Evolutionary conservation across 331 rosid species (phyloP), one percentile per base, ranked within the genome.

Genomic region (Stylosanthes scabra): DNA sequence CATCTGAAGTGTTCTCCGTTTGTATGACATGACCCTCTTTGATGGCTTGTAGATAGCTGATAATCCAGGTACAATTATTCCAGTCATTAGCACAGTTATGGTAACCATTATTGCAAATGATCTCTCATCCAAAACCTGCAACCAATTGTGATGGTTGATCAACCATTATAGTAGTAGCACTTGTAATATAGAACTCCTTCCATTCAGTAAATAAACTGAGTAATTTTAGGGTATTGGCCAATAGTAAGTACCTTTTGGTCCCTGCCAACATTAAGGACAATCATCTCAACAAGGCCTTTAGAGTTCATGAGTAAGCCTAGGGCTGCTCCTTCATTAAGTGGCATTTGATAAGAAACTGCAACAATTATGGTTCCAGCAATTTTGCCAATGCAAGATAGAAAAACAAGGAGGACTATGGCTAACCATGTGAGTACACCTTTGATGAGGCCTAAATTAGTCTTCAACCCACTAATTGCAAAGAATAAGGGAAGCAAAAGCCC

Each of bases 241-340:
- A 15, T 5, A 6, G 1, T 0, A 45, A 58, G 68, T 83, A 89
- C 97, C 84, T 90, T 78, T 6, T 84, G 91, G 70, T 95, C 97
- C 71, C 78, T 90, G 8, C 97, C 97, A 3, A 95, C 88, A 39
- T 90, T 95, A 47, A 95, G 90, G 59, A 95, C 88, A 7, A 91
- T 80, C 78, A 95, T 75, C 66, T 95, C 99, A 7, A 94, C 68
- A 12, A 94, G 91, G 75, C 99, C 99, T 70, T 91, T 95, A 7
- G 96, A 80, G 85, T 95, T 95, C 97, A 91, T 88, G 68, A 95
- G 97, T 76, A 95, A 69, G 27, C 97, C 99, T 10, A 91, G 90
- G 4, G 91, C 86, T 34, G 81, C 66, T 1, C 92, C 93, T 70
- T 95, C 99, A 2, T 78, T 79, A 52, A 83, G 1, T 1, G 96